These are phyloP conservation scores for Aspergillus brunneoviolaceus DNA, from an alignment of 2,329 filamentous ascomycete genomes.

Conservation along the genomic window DNA sequence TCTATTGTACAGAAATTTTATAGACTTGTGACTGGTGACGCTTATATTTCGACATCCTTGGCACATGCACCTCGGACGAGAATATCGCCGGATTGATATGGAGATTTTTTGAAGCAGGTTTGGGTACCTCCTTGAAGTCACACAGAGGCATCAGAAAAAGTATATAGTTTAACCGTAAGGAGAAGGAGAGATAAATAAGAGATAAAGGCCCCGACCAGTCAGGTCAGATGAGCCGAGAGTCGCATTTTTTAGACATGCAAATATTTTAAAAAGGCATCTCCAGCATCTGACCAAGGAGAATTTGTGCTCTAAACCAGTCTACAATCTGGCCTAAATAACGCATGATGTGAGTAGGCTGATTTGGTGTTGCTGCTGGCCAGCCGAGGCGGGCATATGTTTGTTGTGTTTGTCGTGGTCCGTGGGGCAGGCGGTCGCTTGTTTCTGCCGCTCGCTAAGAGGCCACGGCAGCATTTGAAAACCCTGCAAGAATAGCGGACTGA, in stretches of 20 bases:
- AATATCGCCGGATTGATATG: neutral
- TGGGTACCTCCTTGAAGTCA: no score
- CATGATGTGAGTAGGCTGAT: neutral
- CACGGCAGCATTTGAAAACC: neutral
- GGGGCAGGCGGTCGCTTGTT: neutral
- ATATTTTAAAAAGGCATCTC: rapidly evolving
- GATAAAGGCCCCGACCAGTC: neutral
- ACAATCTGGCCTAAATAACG: neutral
- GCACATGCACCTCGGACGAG: neutral
- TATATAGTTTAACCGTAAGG: no score
- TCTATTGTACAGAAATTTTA: neutral
- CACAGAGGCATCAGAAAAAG: no score
- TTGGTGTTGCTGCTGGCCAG: neutral
- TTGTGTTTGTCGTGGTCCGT: neutral
- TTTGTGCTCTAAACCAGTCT: neutral
- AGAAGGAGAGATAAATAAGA: neutral
- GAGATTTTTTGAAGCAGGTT: no score
- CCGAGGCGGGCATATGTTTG: neutral
- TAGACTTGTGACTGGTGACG: neutral
- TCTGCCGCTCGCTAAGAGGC: neutral
- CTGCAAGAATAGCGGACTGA: neutral
- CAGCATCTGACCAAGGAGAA: neutral
- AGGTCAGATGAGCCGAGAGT: neutral
- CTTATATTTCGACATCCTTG: neutral
- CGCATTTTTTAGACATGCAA: neutral